Evolutionary conservation across 2,329 filamentous ascomycete genomes (phyloP).

Genomic region (Trichoderma citrinoviride): DNA sequence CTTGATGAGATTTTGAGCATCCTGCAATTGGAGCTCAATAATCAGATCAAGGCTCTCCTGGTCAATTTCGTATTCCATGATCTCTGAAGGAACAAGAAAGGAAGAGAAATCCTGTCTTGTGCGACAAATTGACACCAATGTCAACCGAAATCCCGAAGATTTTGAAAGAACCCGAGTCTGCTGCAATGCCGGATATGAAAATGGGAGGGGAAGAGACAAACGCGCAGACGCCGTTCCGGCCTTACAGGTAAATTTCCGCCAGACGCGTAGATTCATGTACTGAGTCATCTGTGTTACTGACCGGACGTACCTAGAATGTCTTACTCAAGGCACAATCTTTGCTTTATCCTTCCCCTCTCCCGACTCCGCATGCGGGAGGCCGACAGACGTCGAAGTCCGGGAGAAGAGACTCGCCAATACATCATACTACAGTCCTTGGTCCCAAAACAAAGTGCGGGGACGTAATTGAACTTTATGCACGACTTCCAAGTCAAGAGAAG

Average conservation of each 20-base stretch:
- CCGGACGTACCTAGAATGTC: background rate
- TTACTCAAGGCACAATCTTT: background rate
- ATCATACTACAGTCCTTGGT: background rate
- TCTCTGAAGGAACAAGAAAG: background rate
- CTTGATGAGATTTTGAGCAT: slow-evolving; percentile 19
- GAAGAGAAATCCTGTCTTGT: background rate
- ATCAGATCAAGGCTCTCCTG: slow-evolving; percentile 24
- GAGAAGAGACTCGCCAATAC: slow-evolving; percentile 3
- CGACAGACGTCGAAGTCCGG: background rate
- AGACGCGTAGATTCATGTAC: background rate
- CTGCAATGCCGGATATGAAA: background rate
- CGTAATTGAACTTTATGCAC: background rate
- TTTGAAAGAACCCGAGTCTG: background rate
- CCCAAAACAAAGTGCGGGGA: background rate
- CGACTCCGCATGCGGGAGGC: background rate
- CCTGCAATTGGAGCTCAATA: slow-evolving; percentile 26
- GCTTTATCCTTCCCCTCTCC: slow-evolving; percentile 1
- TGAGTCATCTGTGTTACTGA: background rate
- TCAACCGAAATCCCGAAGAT: background rate
- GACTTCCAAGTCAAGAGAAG: background rate
- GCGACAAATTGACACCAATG: background rate
- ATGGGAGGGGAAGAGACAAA: background rate
- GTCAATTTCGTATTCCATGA: slow-evolving; percentile 6
- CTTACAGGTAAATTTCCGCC: background rate
- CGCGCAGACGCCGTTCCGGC: background rate